phyloP scores from a whole-genome alignment of 1,139 yeast genomes.

The Eremothecium cymbalariae region DNA sequence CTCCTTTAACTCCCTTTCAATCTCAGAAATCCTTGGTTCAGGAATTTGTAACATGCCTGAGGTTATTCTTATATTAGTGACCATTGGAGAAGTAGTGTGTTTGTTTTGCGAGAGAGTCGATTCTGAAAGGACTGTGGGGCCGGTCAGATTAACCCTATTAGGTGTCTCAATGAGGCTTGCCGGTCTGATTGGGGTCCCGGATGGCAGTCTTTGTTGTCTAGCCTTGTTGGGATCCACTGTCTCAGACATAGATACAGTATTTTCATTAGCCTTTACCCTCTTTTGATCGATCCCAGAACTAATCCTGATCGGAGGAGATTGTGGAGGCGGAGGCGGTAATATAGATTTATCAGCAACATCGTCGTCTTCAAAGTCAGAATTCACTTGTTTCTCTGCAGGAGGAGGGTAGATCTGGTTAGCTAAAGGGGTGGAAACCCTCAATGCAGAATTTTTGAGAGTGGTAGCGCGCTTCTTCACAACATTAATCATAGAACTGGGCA shows the following conservation, averaged over 20 bases:
- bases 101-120: constrained; percentile 9
- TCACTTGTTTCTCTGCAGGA: constrained; percentile 16
- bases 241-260: constrained; percentile 30
- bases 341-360: constrained; percentile 29
- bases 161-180: constrained; percentile 24
- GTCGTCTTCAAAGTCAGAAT: constrained; percentile 25
- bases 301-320: constrained; percentile 33
- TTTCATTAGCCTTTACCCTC: constrained; percentile 22
- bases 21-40: constrained; percentile 36
- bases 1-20: constrained; percentile 31
- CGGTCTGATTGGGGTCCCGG: constrained; percentile 26
- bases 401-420: constrained; percentile 35
- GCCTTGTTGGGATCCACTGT: constrained; percentile 34
- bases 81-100: constrained; percentile 16
- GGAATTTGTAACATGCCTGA: constrained; percentile 56
- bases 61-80: constrained; percentile 40
- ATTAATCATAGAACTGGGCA: constrained; percentile 16
- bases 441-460: constrained; percentile 16
- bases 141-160: constrained; percentile 28
- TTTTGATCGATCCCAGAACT: constrained; percentile 31
- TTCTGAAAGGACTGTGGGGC: constrained; percentile 29
- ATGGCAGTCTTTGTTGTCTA: constrained; percentile 27
- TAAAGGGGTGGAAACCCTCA: constrained; percentile 33
- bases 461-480: constrained; percentile 28
- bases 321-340: constrained; percentile 32